Evolutionary conservation across 2,329 filamentous ascomycete species (phyloP), one percentile per base, ranked within the genome.

Genomic region (Alternaria tenuissima): DNA sequence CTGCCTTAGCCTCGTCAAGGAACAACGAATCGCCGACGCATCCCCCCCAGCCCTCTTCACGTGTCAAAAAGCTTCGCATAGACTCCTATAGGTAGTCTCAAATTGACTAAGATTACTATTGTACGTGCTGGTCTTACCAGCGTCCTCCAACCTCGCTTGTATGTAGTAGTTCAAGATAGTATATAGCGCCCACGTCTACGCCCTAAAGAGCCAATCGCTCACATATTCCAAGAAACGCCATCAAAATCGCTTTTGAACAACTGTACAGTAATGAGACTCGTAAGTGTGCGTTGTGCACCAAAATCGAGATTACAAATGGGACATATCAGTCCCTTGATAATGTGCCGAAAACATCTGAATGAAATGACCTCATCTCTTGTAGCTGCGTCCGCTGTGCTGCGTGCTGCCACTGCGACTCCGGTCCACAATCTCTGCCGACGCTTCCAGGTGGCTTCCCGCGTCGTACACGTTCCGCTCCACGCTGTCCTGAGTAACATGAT

Each of bases 401-500:
- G 75, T 77, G 55, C 76, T 78, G 16, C 71, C 66, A 43, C 75
- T 78, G 24, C 66, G 68, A 59, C 73, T 76, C 30, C 76, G 68
- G 22, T 78, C 74, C 4, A 79, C 71, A 64, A 79, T 70, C 59
- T 79, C 77, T 7, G 76, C 77, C 11, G 70, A 68, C 4, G 76
- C 70, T 52, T 78, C 77, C 1, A 78, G 68, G 53, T 76, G 73
- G n/a, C 62, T 69, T 14, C 72, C 67, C 5, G 68, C 67, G 38
- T 75, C 69, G 44, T 72, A 72, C 6, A 63, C 65, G 20, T 77
- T 72, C 7, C 68, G 73, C 26, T 76, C 76, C 24, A 80, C 75
- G 51, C 76, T 78, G 52, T 79, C 78, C 24, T 75, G 69, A 1
- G 76, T 78, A 51, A 76, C 63, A 55, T 77, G 78, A 20, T 79